Evolutionary conservation across 2,329 filamentous ascomycete genomes (phyloP), one percentile per base, ranked within the genome.

Genomic region (Eutypella sp.): DNA sequence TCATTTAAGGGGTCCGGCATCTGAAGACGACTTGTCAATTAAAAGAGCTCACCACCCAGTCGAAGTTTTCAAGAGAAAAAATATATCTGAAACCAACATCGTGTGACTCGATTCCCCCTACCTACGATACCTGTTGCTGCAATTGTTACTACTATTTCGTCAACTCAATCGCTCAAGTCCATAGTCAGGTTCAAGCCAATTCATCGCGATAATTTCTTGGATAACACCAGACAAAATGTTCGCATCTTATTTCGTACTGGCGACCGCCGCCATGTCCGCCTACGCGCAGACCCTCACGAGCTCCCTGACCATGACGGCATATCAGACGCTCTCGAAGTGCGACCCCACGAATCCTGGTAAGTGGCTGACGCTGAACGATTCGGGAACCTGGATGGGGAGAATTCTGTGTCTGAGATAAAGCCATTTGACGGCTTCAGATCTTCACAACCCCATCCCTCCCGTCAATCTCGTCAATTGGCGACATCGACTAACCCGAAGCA

Each of bases 261-360:
- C 52, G 50, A 57, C 52, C 37, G 44, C 55, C 51, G 58, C 52
- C 56, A 42, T 56, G 47, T 55, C 59, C 37, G 60, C 53, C 20
- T 46, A 54, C 40, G 58, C 59, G 47, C 55, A 60, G 23, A 61
- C 56, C 41, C 59, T 57, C 15, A 63, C 59, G 23, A 58, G 51
- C 46, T 63, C 59, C 4, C 47, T 52, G 22, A 59, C 57, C 48
- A 46, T 62, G 40, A 62, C 58, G 2, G 57, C 57, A 15, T 58
- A 55, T 9, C 50, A 63, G 49, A 61, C 60, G 19, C 57, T 63
- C 38, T 59, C 56, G 27, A 52, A 56, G 51, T 62, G 59, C 57
- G 55, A 53, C 46, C 49, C 58, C 22, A 53, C 52, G 40, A 60
- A 62, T 51, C 54, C 60, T 2, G 56, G 36, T 39, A 22, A 39